A percentile compares a stretch with the other conserved stretches of the same genome.
Conservation (phyloP, 2,329 filamentous ascomycete genomes). For the Epichloe elymi region DNA sequence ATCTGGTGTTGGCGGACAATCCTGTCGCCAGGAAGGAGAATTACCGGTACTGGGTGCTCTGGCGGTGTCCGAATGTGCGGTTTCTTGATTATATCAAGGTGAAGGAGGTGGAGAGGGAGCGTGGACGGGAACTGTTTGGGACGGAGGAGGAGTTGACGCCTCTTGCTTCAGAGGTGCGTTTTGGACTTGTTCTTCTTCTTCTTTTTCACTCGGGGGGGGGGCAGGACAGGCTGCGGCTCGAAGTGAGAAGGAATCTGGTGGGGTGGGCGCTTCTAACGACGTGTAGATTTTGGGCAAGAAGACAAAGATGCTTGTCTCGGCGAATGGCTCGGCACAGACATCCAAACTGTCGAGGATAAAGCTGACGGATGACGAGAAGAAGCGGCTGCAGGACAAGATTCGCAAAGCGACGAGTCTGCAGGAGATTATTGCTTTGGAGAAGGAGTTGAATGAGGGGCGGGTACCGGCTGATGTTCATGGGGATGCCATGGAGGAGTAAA, state of each 20-base stretch:
- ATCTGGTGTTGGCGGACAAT: constrained; percentile 74
- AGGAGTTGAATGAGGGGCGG: constrained; percentile 78
- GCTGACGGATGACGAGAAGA: constrained; percentile 78
- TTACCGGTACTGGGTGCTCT: constrained; percentile 86
- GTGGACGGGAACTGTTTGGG: constrained; percentile 73
- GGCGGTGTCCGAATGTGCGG: constrained; percentile 69
- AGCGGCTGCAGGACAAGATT: constrained; percentile 74
- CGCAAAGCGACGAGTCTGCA: constrained; percentile 77
- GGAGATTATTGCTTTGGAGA: constrained; percentile 83
- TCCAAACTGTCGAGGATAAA: constrained; percentile 66
- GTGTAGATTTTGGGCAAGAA: constrained; percentile 68
- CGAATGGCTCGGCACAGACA: constrained; percentile 30
- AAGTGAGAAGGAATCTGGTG: too few species aligned
- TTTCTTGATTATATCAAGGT: constrained; percentile 92
- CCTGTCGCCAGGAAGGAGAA: constrained; percentile 89
- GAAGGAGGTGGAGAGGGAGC: constrained; percentile 67
- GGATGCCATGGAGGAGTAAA: constrained; percentile 48
- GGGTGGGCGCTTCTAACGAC: constrained; percentile 1
- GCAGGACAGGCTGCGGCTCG: too few species aligned
- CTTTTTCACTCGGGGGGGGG: not conserved
- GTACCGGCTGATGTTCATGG: constrained; percentile 56
- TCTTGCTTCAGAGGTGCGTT: constrained; percentile 54
- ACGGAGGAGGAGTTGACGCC: constrained; percentile 64
- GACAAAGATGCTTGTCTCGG: constrained; percentile 52
- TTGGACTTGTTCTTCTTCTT: not conserved